Conservation (phyloP, 2,329 filamentous ascomycete genomes). For the Dothiorella sarmentorum region DNA sequence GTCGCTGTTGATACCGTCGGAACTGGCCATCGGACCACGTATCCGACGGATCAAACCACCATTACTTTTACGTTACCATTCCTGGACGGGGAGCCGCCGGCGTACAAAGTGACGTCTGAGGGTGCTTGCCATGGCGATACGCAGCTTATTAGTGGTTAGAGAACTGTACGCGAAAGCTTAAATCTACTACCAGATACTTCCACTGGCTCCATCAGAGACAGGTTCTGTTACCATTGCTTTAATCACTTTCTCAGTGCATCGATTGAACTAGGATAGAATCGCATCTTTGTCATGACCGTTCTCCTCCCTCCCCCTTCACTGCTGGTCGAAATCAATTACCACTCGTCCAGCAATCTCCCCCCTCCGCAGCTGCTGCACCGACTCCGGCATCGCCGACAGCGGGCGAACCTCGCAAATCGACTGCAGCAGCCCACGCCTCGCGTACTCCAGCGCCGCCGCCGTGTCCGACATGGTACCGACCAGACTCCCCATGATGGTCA, state of each 20-base stretch:
- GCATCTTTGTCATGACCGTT: neutral
- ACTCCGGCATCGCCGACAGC: constrained; percentile 48
- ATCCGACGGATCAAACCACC: constrained; percentile 32
- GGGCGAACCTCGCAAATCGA: constrained; percentile 49
- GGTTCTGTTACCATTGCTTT: neutral
- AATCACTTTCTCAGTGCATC: too few relatives aligned
- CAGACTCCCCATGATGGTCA: constrained; percentile 36
- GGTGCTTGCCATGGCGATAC: constrained; percentile 3
- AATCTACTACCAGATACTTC: too few relatives aligned
- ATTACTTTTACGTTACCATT: constrained; percentile 30
- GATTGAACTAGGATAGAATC: too few relatives aligned
- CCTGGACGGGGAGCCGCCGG: constrained; percentile 25
- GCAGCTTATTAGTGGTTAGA: constrained; percentile 2
- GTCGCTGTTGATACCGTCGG: constrained; percentile 33
- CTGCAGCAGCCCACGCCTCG: constrained; percentile 48
- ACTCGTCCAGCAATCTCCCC: constrained; percentile 53
- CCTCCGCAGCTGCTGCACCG: constrained; percentile 48
- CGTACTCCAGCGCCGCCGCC: constrained; percentile 47
- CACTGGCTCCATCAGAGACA: too few relatives aligned
- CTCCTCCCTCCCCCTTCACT: constrained; percentile 18
- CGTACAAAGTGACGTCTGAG: constrained; percentile 16
- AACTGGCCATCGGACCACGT: constrained; percentile 31
- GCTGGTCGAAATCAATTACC: constrained; percentile 53
- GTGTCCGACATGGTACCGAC: constrained; percentile 49
- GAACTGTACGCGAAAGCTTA: too few relatives aligned